Base-by-base conservation (phyloP, 2,329 filamentous ascomycete species). In the Penicillium sp. region DNA sequence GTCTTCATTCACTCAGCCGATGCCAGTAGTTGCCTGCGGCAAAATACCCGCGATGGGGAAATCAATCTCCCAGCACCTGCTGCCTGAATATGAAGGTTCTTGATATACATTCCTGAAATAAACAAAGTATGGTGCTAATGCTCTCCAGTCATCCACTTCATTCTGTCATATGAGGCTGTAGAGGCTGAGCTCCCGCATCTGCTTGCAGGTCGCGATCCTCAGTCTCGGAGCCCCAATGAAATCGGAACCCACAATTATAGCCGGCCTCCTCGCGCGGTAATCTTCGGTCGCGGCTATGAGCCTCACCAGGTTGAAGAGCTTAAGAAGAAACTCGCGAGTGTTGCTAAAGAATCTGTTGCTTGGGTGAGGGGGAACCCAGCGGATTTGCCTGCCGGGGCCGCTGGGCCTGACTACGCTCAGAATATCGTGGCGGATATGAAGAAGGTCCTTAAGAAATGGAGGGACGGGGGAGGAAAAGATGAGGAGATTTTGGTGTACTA, bases 281-380 rank as follows among this genome's bases (percentile, higher is more conserved):
- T 39, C 18, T 39, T 39, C 13, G 36, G 36, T 25, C 36, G 36
- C 36, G 36, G 36, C 36, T 39, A 39, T 39, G 36, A 39, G 36
- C 36, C 36, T 39, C 36, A 39, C n/a, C 39, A 53, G 40, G 48
- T 54, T 13, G 47, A 54, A 44, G 43, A 45, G 35, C 45, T 56
- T 9, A 42, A 47, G 36, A 39, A 43, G 24, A 40, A 40, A 35
- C 49, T 39, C 35, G 45, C 18, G 5, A 43, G 34, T 18, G 13
- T 32, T 45, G 27, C 37, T 24, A 33, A 39, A 38, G 37, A 49
- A 29, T 39, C 52, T 11, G 52, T 56, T 25, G 54, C 46, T 13
- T 56, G 54, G 54, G 43, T 51, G 27, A 37, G 40, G 11, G 49
- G 49, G 2, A 49, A 54, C 33, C 54, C 52, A 13, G 43, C 52